These are phyloP conservation scores for Carex scoparia DNA, from an alignment of 176 grass and related monocot species.

Conservation along the genomic window DNA sequence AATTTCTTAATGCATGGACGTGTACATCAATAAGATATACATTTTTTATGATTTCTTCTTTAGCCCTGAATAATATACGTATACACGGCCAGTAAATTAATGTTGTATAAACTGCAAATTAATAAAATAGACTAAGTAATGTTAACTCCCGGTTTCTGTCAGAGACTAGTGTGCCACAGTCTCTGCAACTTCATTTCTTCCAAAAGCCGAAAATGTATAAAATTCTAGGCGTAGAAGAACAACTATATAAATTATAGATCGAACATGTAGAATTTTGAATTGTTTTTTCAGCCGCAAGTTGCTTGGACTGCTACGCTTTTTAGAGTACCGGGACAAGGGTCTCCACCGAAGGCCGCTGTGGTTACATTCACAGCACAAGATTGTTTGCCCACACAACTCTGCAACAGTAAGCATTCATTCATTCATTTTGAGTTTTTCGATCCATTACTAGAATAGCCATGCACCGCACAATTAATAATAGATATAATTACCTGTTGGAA, in stretches of 20 bases:
- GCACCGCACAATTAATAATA: too few species aligned
- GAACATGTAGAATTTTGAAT: neutral
- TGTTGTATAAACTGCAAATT: neutral
- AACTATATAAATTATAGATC: constrained; percentile 5
- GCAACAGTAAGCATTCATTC: constrained; percentile 10
- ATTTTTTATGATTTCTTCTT: constrained; percentile 5
- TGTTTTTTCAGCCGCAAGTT: constrained; percentile 38
- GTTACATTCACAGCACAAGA: constrained; percentile 52
- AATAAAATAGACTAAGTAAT: neutral
- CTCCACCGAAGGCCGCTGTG: constrained; percentile 69
- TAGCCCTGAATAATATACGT: neutral
- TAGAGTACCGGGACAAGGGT: constrained; percentile 81
- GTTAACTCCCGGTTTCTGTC: constrained; percentile 36
- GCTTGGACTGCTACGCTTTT: constrained; percentile 78
- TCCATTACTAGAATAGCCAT: too few species aligned
- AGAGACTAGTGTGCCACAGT: constrained; percentile 23
- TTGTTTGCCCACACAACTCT: constrained; percentile 77
- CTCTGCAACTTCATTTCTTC: constrained; percentile 41
- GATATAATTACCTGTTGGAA: constrained; percentile 63
- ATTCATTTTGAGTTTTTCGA: too few species aligned
- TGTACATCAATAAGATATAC: neutral
- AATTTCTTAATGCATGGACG: neutral
- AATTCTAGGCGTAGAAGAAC: neutral
- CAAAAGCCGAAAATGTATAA: constrained; percentile 37
- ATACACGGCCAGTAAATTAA: neutral